Evolutionary conservation across 768 basidiomycete genomes (phyloP).

Genomic region (Botryobasidium botryosum): DNA sequence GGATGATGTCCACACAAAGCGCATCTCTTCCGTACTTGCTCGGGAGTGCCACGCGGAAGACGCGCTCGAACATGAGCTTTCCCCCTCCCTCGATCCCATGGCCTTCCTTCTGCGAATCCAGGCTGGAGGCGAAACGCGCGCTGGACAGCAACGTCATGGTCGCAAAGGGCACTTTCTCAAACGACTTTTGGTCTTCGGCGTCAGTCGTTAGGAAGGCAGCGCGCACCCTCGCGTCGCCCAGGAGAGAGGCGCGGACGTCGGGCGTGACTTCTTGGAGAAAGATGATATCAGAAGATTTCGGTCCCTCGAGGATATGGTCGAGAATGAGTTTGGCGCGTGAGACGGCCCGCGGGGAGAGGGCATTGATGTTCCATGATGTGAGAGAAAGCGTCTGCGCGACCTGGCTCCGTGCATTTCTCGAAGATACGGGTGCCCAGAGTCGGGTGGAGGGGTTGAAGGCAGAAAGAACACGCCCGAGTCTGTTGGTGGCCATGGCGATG

Average conservation of each 20-base stretch:
- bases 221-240: conserved; percentile 22
- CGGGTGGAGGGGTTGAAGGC: conserved; percentile 16
- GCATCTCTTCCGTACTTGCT: conserved; percentile 25
- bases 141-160: conserved; percentile 24
- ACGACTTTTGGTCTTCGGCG: conserved; percentile 24
- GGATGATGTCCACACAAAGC: conserved; percentile 23
- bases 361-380: conserved; percentile 24
- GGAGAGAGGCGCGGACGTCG: conserved; percentile 20
- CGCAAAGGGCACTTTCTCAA: conserved; percentile 21
- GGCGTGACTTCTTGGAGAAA: conserved; percentile 26
- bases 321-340: conserved; percentile 23
- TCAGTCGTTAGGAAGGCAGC: conserved; percentile 22
- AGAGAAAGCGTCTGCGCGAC: conserved; percentile 18
- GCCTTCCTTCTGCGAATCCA: conserved; percentile 14
- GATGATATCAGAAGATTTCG: conserved; percentile 23
- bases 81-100: conserved; percentile 14
- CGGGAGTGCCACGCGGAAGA: conserved; percentile 21
- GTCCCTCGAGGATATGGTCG: conserved; percentile 19
- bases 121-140: conserved; percentile 19
- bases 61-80: conserved; percentile 18
- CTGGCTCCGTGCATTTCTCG: conserved; percentile 11
- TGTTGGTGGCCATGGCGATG: background rate
- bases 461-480: background rate
- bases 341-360: conserved; percentile 19
- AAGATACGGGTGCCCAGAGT: conserved; percentile 16